A percentile compares a stretch with the other conserved stretches of the same genome.
Evolutionary conservation across 2,329 filamentous ascomycete genomes (phyloP).

Genomic region (Venturiaceae sp.): DNA sequence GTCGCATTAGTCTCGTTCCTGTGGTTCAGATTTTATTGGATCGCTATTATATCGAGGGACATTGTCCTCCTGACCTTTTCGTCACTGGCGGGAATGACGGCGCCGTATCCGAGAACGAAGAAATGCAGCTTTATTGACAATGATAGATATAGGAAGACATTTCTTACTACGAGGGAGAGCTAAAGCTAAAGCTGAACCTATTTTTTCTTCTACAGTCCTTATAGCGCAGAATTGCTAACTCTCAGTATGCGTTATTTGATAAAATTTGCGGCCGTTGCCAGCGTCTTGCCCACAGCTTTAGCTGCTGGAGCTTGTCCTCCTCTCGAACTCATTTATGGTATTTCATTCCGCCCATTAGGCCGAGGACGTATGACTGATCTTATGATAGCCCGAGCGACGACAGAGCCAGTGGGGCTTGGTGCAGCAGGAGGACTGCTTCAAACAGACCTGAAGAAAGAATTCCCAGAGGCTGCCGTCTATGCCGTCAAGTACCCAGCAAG

Average conservation of each 20-base stretch:
- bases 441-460: background rate
- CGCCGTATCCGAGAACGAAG: background rate
- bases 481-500: constrained; percentile 4
- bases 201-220: background rate
- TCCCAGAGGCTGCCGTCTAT: background rate
- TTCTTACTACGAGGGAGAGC: too few species aligned
- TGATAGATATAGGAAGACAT: background rate
- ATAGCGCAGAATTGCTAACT: background rate
- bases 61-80: background rate
- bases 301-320: background rate
- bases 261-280: background rate
- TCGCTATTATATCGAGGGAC: background rate
- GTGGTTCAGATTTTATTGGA: background rate
- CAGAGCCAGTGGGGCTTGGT: constrained; percentile 3
- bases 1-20: background rate
- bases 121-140: background rate
- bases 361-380: background rate
- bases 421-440: constrained; percentile 2
- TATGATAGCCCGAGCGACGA: background rate
- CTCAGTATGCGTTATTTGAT: background rate
- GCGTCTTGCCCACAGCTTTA: background rate
- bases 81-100: background rate
- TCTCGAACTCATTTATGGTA: constrained; percentile 3
- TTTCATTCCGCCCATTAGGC: background rate
- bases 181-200: too few species aligned